Base-by-base conservation (phyloP, 495 filamentous ascomycete species). In the Hyphodiscus hymeniophilus region DNA sequence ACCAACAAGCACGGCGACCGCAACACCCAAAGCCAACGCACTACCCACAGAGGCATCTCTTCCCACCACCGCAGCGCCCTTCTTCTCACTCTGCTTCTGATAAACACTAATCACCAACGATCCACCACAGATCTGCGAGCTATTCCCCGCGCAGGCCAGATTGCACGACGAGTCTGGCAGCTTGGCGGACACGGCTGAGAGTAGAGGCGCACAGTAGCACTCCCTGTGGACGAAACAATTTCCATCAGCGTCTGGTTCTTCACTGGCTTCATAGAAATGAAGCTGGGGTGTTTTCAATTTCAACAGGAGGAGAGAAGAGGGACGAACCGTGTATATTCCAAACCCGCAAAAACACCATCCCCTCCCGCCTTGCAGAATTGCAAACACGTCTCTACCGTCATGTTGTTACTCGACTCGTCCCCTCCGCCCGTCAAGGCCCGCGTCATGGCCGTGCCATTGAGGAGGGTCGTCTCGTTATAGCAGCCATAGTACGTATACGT, bases 241-340 rank as follows among this genome's bases (percentile, higher is more conserved):
- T 17, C 36, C 7, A 40, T 36, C 38, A 21, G 12, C 38, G 22
- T 21, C 4, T 17, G 38, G 15, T 38, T 28, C 13, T 21, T 41
- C 20, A 18, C 21, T n/a, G 32, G 24, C 34, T 11, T 15, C 47
- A 20, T 15, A 20, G 43, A 18, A 41, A 47, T 26, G 31, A 47
- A 30, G 20, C 26, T 50, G n/a, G 18, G 38, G 32, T 13, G 22
- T n/a, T n/a, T n/a, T n/a, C n/a, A n/a, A n/a, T n/a, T n/a, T n/a
- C n/a, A 47, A 38, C 8, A 26, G 11, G 13, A 23, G 16, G 11
- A 11, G 15, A 41, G 46, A 48, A 39, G 31, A 10, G 28, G 44
- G 26, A 57, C 67, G n/a, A 18, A 70, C 69, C 59, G 63, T 16
- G 69, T 51, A 59, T 63, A 71, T 60, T 77, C 71, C 45, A 77